A percentile compares a stretch with the other conserved stretches of the same genome.
Evolutionary conservation across 306 rosid genomes (phyloP).

Genomic region (Nissolia schottii): DNA sequence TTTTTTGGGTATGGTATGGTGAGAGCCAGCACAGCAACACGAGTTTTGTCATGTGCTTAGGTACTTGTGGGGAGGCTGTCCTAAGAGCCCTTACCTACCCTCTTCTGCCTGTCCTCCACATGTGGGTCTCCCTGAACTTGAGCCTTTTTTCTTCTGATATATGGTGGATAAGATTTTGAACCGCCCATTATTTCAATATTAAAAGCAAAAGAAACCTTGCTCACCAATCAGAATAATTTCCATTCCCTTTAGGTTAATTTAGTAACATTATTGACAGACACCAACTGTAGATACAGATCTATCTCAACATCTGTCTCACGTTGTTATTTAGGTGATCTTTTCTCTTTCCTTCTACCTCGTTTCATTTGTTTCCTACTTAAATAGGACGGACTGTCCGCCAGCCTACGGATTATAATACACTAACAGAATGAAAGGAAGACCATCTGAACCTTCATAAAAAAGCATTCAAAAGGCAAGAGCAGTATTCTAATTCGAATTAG

Average conservation of each 20-base stretch:
- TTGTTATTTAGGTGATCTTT: background rate
- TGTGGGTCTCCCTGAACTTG: slow-evolving; percentile 36
- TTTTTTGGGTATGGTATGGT: slow-evolving; percentile 27
- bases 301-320: background rate
- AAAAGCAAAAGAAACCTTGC: slow-evolving; percentile 4
- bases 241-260: background rate
- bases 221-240: background rate
- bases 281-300: slow-evolving; percentile 23
- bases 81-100: slow-evolving; percentile 62
- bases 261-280: slow-evolving; percentile 31
- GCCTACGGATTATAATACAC: background rate
- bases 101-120: slow-evolving; percentile 56
- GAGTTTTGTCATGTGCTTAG: slow-evolving; percentile 70
- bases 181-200: background rate
- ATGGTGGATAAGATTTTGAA: slow-evolving; percentile 30
- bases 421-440: background rate
- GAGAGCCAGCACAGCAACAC: slow-evolving; percentile 59
- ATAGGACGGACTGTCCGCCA: slow-evolving; percentile 19
- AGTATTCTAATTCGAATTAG: background rate
- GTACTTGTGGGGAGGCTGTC: slow-evolving; percentile 46
- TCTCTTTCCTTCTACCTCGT: background rate
- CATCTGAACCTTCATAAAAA: background rate
- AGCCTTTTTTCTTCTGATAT: slow-evolving; percentile 13
- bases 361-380: slow-evolving; percentile 7
- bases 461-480: background rate